Evolutionary conservation across 208 protist genomes (phyloP).

Genomic region (Porcisia deanei): DNA sequence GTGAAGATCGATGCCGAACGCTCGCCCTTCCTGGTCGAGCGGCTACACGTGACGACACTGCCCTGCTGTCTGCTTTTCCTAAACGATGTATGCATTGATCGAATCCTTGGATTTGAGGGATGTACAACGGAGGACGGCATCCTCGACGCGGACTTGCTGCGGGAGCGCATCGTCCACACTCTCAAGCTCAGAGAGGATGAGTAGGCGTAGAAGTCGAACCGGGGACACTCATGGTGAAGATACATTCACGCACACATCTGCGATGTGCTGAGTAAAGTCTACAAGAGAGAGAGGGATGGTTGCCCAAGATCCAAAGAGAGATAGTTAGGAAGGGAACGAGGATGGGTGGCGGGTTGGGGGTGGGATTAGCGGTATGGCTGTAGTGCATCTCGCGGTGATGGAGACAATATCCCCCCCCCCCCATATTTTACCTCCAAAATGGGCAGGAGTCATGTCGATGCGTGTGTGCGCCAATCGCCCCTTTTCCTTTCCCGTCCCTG

Average conservation of each 20-base stretch:
- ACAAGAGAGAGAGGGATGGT: not conserved
- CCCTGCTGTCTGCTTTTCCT: slow-evolving; percentile 94
- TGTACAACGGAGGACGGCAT: slow-evolving; percentile 80
- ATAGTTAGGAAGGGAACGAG: not conserved
- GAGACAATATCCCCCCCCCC: not conserved
- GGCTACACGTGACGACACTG: slow-evolving; percentile 91
- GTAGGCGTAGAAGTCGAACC: slow-evolving; percentile 1
- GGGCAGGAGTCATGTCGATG: not conserved
- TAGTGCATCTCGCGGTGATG: not conserved
- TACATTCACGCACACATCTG: not conserved
- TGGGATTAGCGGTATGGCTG: not conserved
- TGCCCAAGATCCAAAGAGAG: not conserved
- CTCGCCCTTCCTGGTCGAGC: slow-evolving; percentile 94
- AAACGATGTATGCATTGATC: slow-evolving; percentile 94
- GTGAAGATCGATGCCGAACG: slow-evolving; percentile 95
- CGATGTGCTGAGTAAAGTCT: not conserved
- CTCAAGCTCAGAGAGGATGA: slow-evolving; percentile 19
- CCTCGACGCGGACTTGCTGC: slow-evolving; percentile 81
- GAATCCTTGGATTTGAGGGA: slow-evolving; percentile 96
- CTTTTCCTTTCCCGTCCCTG: not conserved
- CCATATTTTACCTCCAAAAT: not conserved
- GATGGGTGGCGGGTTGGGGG: not conserved
- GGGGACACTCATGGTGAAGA: not conserved
- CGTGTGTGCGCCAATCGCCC: not conserved
- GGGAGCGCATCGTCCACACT: slow-evolving; percentile 59